A percentile compares a stretch with the other conserved stretches of the same genome.
Conservation (phyloP, 805 yeast species). For the Middelhovenomyces tepae region DNA sequence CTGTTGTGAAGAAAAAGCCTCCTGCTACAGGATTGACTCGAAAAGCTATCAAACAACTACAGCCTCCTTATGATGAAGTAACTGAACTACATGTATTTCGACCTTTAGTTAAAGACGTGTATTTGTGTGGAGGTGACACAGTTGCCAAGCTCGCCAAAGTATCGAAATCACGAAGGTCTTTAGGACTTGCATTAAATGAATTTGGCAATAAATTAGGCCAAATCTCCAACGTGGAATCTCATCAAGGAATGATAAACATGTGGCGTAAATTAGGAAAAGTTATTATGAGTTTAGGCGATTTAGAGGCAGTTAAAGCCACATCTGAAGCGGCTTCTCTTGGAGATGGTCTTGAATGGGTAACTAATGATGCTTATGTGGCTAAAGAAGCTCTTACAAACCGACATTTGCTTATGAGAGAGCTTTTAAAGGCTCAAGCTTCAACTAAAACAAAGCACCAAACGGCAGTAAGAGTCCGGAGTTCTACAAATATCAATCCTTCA, state of each 20-base stretch:
- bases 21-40: conserved; percentile 83
- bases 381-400: conserved; percentile 92
- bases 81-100: conserved; percentile 75
- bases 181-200: conserved; percentile 51
- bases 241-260: conserved; percentile 62
- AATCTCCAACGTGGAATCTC: conserved; percentile 35
- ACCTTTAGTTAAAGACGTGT: conserved; percentile 74
- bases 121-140: conserved; percentile 45
- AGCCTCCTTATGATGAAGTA: conserved; percentile 85
- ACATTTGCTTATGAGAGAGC: conserved; percentile 85
- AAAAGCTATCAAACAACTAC: conserved; percentile 82
- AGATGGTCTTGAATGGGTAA: conserved; percentile 58
- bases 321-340: conserved; percentile 67
- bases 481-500: conserved; percentile 69
- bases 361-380: conserved; percentile 72
- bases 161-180: conserved; percentile 34
- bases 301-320: conserved; percentile 61
- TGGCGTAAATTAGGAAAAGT: conserved; percentile 75
- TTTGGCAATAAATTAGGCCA: conserved; percentile 33
- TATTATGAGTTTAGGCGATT: conserved; percentile 62
- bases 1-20: conserved; percentile 48
- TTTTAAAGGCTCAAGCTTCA: conserved; percentile 65
- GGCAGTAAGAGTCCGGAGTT: conserved; percentile 61
- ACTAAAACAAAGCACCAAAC: conserved; percentile 61
- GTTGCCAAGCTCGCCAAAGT: conserved; percentile 50